Percentiles rank a stretch among this genome's conserved stretches.
Conservation (phyloP, 169 alveolate genomes). For the Plasmodium coatneyi region DNA sequence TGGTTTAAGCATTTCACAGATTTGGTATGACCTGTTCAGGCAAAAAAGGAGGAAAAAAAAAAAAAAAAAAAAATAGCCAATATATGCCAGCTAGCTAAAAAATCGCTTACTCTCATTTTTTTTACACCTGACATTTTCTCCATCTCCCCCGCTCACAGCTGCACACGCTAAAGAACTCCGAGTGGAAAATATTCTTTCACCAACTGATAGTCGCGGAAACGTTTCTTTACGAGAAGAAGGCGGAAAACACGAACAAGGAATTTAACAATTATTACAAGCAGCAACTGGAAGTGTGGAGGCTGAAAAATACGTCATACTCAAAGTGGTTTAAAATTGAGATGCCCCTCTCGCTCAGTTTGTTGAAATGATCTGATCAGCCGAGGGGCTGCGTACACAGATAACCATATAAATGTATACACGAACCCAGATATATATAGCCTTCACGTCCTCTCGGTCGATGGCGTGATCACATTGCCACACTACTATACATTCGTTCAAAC, state of each 20-base stretch:
- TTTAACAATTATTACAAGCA: slow-evolving; percentile 51
- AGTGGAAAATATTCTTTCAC: slow-evolving; percentile 62
- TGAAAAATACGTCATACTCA: slow-evolving; percentile 48
- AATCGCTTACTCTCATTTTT: neutral
- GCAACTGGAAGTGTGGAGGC: slow-evolving; percentile 11
- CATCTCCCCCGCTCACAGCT: neutral
- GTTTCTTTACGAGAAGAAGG: slow-evolving; percentile 54
- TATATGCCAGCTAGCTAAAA: slow-evolving; percentile 1
- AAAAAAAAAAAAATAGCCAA: neutral
- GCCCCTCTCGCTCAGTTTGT: slow-evolving; percentile 60
- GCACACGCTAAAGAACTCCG: slow-evolving; percentile 17
- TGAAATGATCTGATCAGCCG: slow-evolving; percentile 21
- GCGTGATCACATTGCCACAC: neutral
- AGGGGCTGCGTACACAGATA: neutral
- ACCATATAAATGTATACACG: neutral
- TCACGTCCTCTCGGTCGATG: neutral
- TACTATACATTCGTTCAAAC: neutral
- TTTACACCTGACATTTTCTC: neutral
- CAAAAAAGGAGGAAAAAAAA: neutral
- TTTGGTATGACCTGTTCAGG: slow-evolving; percentile 18
- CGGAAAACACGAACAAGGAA: slow-evolving; percentile 32
- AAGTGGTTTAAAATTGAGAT: slow-evolving; percentile 70
- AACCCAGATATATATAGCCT: neutral
- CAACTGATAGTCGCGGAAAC: slow-evolving; percentile 55
- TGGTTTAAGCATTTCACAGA: slow-evolving; percentile 42